Evolutionary conservation across 108 stramenopile genomes (phyloP).

Genomic region (Discostella pseudostelligera): DNA sequence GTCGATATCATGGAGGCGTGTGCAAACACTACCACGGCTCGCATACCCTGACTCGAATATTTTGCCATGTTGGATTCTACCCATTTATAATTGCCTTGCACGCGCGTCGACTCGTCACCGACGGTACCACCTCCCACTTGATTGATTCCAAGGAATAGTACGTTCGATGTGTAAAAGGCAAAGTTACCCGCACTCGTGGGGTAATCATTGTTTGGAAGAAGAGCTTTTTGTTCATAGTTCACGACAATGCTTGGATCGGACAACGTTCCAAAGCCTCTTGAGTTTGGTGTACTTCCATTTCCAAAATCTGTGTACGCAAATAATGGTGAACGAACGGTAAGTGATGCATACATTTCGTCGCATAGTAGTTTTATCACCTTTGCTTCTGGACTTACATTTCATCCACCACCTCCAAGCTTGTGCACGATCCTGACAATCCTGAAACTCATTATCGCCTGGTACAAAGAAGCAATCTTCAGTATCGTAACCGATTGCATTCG

Average conservation of each 20-base stretch:
- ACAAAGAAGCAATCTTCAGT: conserved; percentile 30
- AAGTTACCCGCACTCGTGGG: conserved; percentile 19
- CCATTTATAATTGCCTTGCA: conserved; percentile 30
- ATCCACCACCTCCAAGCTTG: conserved; percentile 29
- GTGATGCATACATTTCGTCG: no score
- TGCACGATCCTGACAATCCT: conserved; percentile 24
- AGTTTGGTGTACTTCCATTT: conserved; percentile 24
- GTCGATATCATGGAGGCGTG: conserved; percentile 23
- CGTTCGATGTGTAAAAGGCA: conserved; percentile 23
- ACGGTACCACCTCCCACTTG: conserved; percentile 27
- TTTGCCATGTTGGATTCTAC: conserved; percentile 29
- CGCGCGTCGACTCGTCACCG: conserved; percentile 31
- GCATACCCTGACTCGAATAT: conserved; percentile 21
- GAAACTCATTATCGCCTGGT: conserved; percentile 35
- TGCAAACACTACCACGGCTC: conserved; percentile 33
- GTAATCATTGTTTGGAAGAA: conserved; percentile 6
- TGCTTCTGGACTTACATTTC: conserved; percentile 9
- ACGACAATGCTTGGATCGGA: conserved; percentile 15
- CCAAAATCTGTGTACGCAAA: conserved; percentile 20
- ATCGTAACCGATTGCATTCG: conserved; percentile 25
- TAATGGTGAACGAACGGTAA: neutral
- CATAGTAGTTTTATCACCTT: no score
- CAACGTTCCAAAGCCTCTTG: conserved; percentile 30
- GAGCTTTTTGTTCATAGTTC: conserved; percentile 10
- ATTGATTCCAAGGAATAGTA: conserved; percentile 34